phyloP scores from a whole-genome alignment of 257 asterid genomes.

The Linaria vulgaris region DNA sequence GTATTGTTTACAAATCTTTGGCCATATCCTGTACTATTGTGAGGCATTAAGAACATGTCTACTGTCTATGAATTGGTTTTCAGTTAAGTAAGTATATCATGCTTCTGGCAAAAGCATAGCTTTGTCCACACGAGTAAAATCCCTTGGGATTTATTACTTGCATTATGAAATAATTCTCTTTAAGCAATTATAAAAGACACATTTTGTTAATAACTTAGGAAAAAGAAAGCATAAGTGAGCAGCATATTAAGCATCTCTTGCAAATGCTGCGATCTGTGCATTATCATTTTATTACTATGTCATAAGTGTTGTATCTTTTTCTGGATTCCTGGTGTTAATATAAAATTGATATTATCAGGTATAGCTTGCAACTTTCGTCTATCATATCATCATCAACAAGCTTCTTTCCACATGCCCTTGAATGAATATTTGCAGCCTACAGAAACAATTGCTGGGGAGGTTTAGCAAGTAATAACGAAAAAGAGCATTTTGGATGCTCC shows the following conservation, averaged over 20 bases:
- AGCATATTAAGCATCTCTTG: too few relatives aligned
- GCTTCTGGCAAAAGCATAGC: too few relatives aligned
- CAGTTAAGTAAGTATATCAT: too few relatives aligned
- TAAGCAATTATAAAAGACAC: too few relatives aligned
- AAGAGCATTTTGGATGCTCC: background rate
- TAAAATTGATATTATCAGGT: conserved; percentile 15
- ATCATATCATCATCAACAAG: conserved; percentile 16
- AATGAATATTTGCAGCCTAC: conserved; percentile 14
- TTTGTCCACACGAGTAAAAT: too few relatives aligned
- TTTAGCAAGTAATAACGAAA: conserved; percentile 15
- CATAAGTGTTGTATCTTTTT: background rate
- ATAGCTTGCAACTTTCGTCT: conserved; percentile 19
- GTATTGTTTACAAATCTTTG: background rate
- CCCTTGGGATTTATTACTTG: too few relatives aligned
- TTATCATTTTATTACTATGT: background rate
- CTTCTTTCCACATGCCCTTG: background rate
- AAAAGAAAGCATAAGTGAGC: too few relatives aligned
- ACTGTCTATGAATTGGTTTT: too few relatives aligned
- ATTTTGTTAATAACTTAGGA: too few relatives aligned
- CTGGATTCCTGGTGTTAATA: background rate
- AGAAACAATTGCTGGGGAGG: conserved; percentile 21
- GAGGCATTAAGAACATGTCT: too few relatives aligned
- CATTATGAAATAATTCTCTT: too few relatives aligned
- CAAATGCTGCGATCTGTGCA: background rate
- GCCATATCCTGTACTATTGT: too few relatives aligned